Conservation (phyloP, 768 basidiomycete species). For the Trametes sanguinea region DNA sequence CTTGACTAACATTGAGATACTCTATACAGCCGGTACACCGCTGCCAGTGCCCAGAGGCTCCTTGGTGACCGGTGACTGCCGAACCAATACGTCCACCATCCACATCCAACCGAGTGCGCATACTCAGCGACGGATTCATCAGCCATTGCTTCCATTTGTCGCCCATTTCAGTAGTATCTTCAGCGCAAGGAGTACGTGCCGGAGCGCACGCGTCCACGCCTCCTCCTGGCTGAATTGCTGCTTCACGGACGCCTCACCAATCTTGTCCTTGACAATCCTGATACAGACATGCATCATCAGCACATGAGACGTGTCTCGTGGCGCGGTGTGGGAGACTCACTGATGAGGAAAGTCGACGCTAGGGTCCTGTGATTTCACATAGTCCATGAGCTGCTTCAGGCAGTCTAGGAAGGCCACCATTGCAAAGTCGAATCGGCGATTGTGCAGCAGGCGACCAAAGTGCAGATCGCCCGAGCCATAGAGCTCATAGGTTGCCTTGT, state of each 20-base stretch:
- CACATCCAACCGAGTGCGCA: too few relatives aligned
- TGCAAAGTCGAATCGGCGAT: slow-evolving; percentile 92
- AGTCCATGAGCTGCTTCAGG: slow-evolving; percentile 87
- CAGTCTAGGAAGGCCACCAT: slow-evolving; percentile 98
- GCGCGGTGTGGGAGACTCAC: slow-evolving; percentile 50
- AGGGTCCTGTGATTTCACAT: slow-evolving; percentile 73
- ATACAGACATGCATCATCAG: background rate
- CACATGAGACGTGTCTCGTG: background rate
- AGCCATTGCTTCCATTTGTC: slow-evolving; percentile 74
- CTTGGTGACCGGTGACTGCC: too few relatives aligned
- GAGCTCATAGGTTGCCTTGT: slow-evolving; percentile 86
- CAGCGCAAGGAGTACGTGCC: slow-evolving; percentile 86
- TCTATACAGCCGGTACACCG: too few relatives aligned
- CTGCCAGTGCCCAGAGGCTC: too few relatives aligned
- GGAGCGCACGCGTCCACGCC: slow-evolving; percentile 89
- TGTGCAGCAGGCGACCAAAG: slow-evolving; percentile 86
- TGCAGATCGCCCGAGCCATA: slow-evolving; percentile 95
- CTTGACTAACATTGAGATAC: too few relatives aligned
- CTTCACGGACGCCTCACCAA: slow-evolving; percentile 93
- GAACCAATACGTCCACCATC: too few relatives aligned
- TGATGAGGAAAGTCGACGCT: slow-evolving; percentile 81
- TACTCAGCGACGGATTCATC: slow-evolving; percentile 15
- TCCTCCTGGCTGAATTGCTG: slow-evolving; percentile 95
- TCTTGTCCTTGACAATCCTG: slow-evolving; percentile 92
- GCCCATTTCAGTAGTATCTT: slow-evolving; percentile 89